A percentile compares a stretch with the other conserved stretches of the same genome.
Evolutionary conservation across 495 filamentous ascomycete genomes (phyloP).

Genomic region (Mytilinidion resinicola): DNA sequence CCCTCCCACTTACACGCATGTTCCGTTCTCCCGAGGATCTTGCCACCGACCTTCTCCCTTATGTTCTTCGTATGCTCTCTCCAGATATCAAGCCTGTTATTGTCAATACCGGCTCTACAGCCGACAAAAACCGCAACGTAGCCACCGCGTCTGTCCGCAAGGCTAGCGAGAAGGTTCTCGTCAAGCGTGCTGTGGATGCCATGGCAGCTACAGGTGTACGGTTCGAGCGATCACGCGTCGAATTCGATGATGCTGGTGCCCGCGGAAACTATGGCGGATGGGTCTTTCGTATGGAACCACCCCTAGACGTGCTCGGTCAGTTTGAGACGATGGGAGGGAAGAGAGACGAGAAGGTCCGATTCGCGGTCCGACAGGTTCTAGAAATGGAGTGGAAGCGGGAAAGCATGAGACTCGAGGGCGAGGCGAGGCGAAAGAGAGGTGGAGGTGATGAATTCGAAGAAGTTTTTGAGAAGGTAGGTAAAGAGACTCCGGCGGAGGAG

Average conservation of each 20-base stretch:
- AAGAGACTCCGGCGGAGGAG: constrained; percentile 40
- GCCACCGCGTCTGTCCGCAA: constrained; percentile 79
- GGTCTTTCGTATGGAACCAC: constrained; percentile 94
- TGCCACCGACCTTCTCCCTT: constrained; percentile 75
- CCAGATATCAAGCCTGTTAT: constrained; percentile 91
- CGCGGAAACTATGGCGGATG: constrained; percentile 45
- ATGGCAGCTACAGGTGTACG: constrained; percentile 72
- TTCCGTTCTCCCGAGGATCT: constrained; percentile 72
- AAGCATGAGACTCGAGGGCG: constrained; percentile 32
- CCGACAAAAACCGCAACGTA: constrained; percentile 51
- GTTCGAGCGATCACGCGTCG: constrained; percentile 76
- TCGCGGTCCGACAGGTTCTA: constrained; percentile 84
- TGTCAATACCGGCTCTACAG: constrained; percentile 43
- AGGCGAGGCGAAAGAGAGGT: constrained; percentile 40
- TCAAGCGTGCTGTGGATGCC: constrained; percentile 68
- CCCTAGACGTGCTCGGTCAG: constrained; percentile 59
- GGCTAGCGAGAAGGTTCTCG: constrained; percentile 72
- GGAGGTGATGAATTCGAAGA: constrained; percentile 6
- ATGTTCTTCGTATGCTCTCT: constrained; percentile 71
- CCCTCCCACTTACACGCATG: constrained; percentile 55
- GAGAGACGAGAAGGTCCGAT: constrained; percentile 61
- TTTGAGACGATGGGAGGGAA: constrained; percentile 37
- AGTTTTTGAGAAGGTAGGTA: constrained; percentile 9
- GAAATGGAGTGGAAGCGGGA: constrained; percentile 77
- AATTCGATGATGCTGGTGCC: constrained; percentile 45